Evolutionary conservation across 23 red algal species (phyloP), one percentile per base, ranked within the genome.

Genomic region (Gracilaria gracilis): DNA sequence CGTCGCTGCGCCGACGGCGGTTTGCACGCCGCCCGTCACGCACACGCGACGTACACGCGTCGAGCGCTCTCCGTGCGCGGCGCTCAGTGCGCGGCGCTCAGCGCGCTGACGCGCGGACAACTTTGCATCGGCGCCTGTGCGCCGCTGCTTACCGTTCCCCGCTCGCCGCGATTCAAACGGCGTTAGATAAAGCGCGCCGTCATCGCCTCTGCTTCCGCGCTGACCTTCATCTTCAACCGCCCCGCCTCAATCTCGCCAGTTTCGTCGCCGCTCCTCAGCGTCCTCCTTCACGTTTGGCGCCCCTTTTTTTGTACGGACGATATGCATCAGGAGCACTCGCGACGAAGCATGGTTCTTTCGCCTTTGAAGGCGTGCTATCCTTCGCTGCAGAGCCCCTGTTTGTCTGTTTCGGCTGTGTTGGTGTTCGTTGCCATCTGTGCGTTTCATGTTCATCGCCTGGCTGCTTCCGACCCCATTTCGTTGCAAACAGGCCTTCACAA

Each of bases 71-170:
- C 51, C 51, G 11, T 46, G 4, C 42, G 42, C 42, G 5, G 42
- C 11, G 42, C 42, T 7, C 4, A 59, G 2, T 15, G 55, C 42
- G 42, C 42, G 5, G 42, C 11, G 42, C 42, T 7, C 4, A 59
- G 2, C 55, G 55, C n/a, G n/a, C n/a, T 59, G 55, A 59, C 55
- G 55, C 55, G 55, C 4, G 7, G n/a, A 11, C 20, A 24, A 24
- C 55, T 20, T 19, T 6, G 2, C 25, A 9, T 64, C 24, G 51
- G 2, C 17, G 51, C 9, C 51, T 55, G 51, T 15, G 51, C 59
- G 31, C 64, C 64, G 64, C 31, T 69, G 64, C 64, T 69, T 69
- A 69, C 64, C 64, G 64, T 69, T 34, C 32, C 33, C 15, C 64
- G 2, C 24, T 5, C 23, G 23, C 23, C 61, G 64, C 64, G 11